phyloP scores from a whole-genome alignment of 352 stramenopile species.

The Salisapilia sapeloensis region DNA sequence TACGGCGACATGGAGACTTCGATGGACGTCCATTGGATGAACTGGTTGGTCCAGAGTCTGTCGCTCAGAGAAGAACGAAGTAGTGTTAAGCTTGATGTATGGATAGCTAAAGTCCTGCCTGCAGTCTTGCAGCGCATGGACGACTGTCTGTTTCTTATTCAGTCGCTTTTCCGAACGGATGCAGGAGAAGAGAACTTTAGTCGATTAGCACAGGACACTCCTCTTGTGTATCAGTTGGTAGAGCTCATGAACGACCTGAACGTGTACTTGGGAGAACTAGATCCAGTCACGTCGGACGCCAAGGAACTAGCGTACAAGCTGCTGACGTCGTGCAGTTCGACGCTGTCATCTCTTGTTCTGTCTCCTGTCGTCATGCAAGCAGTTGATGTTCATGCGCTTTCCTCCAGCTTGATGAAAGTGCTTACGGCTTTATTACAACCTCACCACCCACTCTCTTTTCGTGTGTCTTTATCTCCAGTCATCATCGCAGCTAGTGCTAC shows the following conservation, averaged over 20 bases:
- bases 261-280: constrained; percentile 7
- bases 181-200: constrained; percentile 6
- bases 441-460: constrained; percentile 16
- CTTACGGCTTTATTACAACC: too few relatives aligned
- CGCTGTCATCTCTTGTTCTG: too few relatives aligned
- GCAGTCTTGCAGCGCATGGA: constrained; percentile 15
- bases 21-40: constrained; percentile 8
- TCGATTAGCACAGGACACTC: constrained; percentile 17
- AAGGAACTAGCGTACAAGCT: too few relatives aligned
- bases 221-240: constrained; percentile 17
- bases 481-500: constrained; percentile 12
- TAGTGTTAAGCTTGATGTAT: constrained; percentile 4
- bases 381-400: constrained; percentile 4
- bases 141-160: constrained; percentile 17
- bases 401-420: constrained; percentile 11
- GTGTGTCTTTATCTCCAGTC: constrained; percentile 15
- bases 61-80: constrained; percentile 13
- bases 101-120: constrained; percentile 15
- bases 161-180: constrained; percentile 9
- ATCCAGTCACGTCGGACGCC: too few relatives aligned
- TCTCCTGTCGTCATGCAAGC: background rate
- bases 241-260: constrained; percentile 15
- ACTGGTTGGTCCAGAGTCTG: constrained; percentile 14
- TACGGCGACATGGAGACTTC: too few relatives aligned
- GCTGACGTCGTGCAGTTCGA: too few relatives aligned